Base-by-base conservation (phyloP, 345 rosid genomes). In the Iberis pinnata region DNA sequence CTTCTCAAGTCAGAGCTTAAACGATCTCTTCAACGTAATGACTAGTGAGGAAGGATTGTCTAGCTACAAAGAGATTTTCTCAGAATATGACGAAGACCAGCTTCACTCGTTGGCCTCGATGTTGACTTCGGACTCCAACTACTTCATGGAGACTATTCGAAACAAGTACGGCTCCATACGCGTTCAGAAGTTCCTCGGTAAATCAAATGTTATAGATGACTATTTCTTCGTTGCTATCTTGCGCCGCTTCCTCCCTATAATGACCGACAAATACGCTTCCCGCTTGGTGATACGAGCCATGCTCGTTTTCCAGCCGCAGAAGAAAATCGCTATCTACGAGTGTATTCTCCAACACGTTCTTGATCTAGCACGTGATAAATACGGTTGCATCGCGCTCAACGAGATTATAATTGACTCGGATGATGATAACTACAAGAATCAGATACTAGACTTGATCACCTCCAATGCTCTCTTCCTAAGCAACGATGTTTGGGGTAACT, bases 241-340 rank as follows among this genome's bases (percentile, higher is more conserved):
- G 54, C 46, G 32, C 53, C n/a, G 41, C 7, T 53, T 62, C 67
- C 15, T 35, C 25, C 5, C 3, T 10, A 20, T 63, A 42, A 15
- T 56, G 26, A 54, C 61, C 1, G 55, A 46, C 14, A 63, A 46
- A 14, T 54, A 54, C 43, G 49, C 61, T 3, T 15, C 49, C n/a
- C 16, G 20, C 37, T 56, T 64, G 49, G 35, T 16, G 9, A 33
- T 15, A 19, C 61, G 56, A 55, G 68, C 68, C 32, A 64, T 55
- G 56, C 12, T 9, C 9, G 27, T 50, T 18, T 50, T 32, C 41
- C 7, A 33, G 16, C 2, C 3, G 15, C 2, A 32, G 16, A 50
- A 12, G 41, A 18, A 50, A 12, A 6, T 12, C 1, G 26, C 3
- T 1, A 31, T 50, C 17, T 50, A 12, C 41, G 12, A 33, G 6